Percentiles rank a stretch among this genome's conserved stretches.
These are phyloP conservation scores for Coffea eugenioides DNA, from an alignment of 257 asterid species.

Conservation along the genomic window DNA sequence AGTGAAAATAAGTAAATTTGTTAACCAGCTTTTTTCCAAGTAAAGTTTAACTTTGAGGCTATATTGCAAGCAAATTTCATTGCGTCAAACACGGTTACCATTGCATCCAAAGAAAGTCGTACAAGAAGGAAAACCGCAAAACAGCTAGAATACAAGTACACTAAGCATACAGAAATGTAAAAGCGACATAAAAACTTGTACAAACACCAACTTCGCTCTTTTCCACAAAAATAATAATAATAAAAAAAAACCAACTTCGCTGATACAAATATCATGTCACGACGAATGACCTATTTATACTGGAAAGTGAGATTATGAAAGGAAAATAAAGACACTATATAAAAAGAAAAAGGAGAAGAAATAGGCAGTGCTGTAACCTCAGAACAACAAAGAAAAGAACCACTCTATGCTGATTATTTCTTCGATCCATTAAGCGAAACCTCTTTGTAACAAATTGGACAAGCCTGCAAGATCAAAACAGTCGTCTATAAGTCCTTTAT, in stretches of 20 bases:
- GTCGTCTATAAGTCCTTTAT: conserved; percentile 4
- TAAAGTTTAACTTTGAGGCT: too few species aligned
- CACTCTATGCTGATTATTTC: conserved; percentile 35
- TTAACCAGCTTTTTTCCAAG: too few species aligned
- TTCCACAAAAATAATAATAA: too few species aligned
- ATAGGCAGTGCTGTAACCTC: conserved; percentile 29
- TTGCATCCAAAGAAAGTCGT: background rate
- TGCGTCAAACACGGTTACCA: too few species aligned
- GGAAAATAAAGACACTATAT: conserved; percentile 5
- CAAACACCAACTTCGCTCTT: conserved; percentile 18
- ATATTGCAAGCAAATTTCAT: too few species aligned
- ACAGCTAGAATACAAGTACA: background rate
- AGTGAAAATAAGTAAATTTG: too few species aligned
- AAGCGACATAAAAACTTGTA: conserved; percentile 1
- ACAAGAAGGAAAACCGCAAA: background rate
- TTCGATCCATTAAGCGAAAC: conserved; percentile 48
- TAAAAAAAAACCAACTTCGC: conserved; percentile 13
- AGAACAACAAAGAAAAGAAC: conserved; percentile 21
- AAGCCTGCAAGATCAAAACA: conserved; percentile 52
- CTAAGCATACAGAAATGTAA: background rate
- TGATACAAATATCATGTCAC: background rate
- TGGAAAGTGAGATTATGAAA: background rate
- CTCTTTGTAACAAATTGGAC: conserved; percentile 88
- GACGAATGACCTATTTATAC: conserved; percentile 1
- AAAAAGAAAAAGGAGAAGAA: conserved; percentile 17